A percentile compares a stretch with the other conserved stretches of the same genome.
These are phyloP conservation scores for Cystofilobasidium ferigula DNA, from an alignment of 768 basidiomycete species.

Conservation along the genomic window DNA sequence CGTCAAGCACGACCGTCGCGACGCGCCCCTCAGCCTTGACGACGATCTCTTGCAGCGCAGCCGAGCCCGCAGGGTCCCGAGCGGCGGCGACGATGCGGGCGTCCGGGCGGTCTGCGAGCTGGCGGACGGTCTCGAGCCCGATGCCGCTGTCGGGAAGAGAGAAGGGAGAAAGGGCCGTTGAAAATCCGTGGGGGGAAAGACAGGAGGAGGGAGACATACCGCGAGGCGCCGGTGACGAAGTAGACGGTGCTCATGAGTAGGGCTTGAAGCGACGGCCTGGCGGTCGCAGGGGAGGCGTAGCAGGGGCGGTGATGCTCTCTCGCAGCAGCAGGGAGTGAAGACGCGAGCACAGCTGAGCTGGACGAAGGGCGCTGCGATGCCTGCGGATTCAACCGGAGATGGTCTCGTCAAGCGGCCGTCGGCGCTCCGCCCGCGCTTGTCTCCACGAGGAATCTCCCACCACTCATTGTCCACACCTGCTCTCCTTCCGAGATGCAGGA, in stretches of 20 bases:
- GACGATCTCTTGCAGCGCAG: slow-evolving; percentile 1
- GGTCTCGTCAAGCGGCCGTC: too few relatives aligned
- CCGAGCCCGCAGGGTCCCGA: neutral
- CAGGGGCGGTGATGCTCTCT: too few relatives aligned
- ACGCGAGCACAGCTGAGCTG: too few relatives aligned
- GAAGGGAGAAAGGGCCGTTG: neutral
- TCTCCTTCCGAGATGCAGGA: too few relatives aligned
- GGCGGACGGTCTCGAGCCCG: slow-evolving; percentile 8
- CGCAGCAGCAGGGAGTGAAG: too few relatives aligned
- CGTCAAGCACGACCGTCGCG: neutral
- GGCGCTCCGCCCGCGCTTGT: too few relatives aligned
- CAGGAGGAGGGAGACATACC: neutral
- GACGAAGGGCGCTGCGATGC: too few relatives aligned
- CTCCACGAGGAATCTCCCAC: too few relatives aligned
- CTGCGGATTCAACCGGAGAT: too few relatives aligned
- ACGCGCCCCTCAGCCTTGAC: neutral
- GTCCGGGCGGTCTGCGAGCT: neutral
- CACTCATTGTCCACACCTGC: too few relatives aligned
- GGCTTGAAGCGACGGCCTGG: too few relatives aligned
- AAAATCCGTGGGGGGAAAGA: neutral
- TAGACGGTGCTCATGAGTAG: slow-evolving; percentile 2
- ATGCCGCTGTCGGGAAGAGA: neutral
- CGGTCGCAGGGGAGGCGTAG: too few relatives aligned
- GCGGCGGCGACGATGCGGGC: slow-evolving; percentile 7
- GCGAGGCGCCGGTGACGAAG: slow-evolving; percentile 4